A percentile compares a stretch with the other conserved stretches of the same genome.
These are phyloP conservation scores for Echinosophora koreensis DNA, from an alignment of 306 rosid genomes.

Conservation along the genomic window DNA sequence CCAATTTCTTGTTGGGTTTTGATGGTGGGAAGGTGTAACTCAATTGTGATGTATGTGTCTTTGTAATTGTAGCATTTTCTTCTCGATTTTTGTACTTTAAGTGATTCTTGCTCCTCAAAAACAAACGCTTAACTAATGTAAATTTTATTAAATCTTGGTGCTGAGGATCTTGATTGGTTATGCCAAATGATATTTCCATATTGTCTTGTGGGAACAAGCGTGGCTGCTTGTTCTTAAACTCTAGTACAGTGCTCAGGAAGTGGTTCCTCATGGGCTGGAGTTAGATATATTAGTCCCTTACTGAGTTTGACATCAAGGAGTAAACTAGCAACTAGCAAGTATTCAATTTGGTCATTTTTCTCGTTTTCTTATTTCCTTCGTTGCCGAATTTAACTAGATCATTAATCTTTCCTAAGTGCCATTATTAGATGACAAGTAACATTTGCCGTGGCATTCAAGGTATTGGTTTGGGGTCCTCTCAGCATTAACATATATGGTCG, in stretches of 20 bases:
- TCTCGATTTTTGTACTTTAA: constrained; percentile 43
- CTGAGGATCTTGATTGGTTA: constrained; percentile 40
- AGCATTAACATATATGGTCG: constrained; percentile 34
- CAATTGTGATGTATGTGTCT: constrained; percentile 59
- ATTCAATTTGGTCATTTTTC: constrained; percentile 27
- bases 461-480: constrained; percentile 34
- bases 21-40: constrained; percentile 66
- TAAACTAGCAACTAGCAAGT: neutral
- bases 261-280: neutral
- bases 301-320: neutral
- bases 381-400: constrained; percentile 18
- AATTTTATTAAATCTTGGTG: constrained; percentile 45
- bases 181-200: constrained; percentile 40
- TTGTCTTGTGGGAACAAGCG: constrained; percentile 34
- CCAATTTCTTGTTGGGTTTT: constrained; percentile 54
- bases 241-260: neutral
- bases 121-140: constrained; percentile 51
- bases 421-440: constrained; percentile 42
- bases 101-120: constrained; percentile 53
- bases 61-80: constrained; percentile 62
- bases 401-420: constrained; percentile 11
- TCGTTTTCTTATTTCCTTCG: constrained; percentile 16
- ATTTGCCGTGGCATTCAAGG: constrained; percentile 34
- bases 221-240: constrained; percentile 25
- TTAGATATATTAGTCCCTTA: neutral